These are phyloP conservation scores for Blastomyces emzantsi DNA, from an alignment of 2,329 filamentous ascomycete species.

Conservation along the genomic window DNA sequence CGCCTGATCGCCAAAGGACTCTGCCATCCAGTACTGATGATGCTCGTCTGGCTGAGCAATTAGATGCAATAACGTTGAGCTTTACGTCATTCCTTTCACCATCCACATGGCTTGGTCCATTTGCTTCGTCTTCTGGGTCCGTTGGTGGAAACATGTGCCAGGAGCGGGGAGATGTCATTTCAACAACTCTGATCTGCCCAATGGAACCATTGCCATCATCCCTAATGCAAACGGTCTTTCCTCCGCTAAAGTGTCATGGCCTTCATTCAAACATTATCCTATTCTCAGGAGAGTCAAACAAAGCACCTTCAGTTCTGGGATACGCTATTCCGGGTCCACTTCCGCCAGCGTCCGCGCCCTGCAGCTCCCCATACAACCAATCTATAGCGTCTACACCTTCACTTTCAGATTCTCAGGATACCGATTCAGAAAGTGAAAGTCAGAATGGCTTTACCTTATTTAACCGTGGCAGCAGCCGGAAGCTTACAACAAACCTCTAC, in stretches of 20 bases:
- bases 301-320: not conserved
- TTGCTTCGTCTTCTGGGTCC: not conserved
- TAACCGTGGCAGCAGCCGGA: not conserved
- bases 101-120: conserved; percentile 6
- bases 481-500: not conserved
- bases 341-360: not conserved
- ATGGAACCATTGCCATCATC: not conserved
- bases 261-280: not conserved
- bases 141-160: not conserved
- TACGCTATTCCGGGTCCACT: not conserved
- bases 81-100: conserved; percentile 2
- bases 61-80: conserved; percentile 1
- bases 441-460: not conserved
- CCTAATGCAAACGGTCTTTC: not conserved
- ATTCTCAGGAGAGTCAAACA: not conserved
- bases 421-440: conserved; percentile 2
- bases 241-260: not conserved
- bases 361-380: not conserved
- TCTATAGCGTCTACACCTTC: not conserved
- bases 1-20: not conserved
- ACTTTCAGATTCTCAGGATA: not conserved
- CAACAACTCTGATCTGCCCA: not conserved
- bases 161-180: not conserved
- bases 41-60: not conserved
- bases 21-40: not conserved